These are phyloP conservation scores for Colletotrichum magnum DNA, from an alignment of 2,329 filamentous ascomycete genomes.

Conservation along the genomic window DNA sequence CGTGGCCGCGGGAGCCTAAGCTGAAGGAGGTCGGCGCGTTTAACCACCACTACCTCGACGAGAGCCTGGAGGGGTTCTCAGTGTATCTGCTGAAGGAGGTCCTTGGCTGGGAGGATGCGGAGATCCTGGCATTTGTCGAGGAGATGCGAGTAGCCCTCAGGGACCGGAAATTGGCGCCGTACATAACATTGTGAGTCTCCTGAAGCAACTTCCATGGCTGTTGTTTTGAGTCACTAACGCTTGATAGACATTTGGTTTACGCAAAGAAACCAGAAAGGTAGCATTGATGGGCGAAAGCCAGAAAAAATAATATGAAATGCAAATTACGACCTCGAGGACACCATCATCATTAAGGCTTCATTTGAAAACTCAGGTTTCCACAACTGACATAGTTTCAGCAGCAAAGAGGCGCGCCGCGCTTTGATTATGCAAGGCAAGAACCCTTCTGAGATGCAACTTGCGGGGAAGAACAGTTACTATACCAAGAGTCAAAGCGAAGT, in stretches of 20 bases:
- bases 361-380: too few species aligned
- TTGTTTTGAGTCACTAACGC: background rate
- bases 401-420: too few species aligned
- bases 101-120: constrained; percentile 47
- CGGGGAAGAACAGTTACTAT: too few species aligned
- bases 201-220: background rate
- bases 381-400: too few species aligned
- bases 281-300: too few species aligned
- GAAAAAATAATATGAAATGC: too few species aligned
- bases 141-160: constrained; percentile 40
- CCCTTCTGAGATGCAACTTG: too few species aligned
- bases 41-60: constrained; percentile 44
- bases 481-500: too few species aligned
- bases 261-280: constrained; percentile 14
- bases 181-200: constrained; percentile 5
- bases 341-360: too few species aligned
- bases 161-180: constrained; percentile 10
- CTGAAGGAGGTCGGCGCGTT: constrained; percentile 39
- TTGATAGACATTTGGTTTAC: constrained; percentile 22
- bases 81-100: constrained; percentile 47
- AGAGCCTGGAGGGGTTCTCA: constrained; percentile 48
- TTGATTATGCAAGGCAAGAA: too few species aligned
- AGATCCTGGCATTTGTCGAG: constrained; percentile 43
- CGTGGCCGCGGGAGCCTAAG: constrained; percentile 39
- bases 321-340: too few species aligned